phyloP scores from a whole-genome alignment of 2,329 filamentous ascomycete genomes.

The Thelonectria discophora region DNA sequence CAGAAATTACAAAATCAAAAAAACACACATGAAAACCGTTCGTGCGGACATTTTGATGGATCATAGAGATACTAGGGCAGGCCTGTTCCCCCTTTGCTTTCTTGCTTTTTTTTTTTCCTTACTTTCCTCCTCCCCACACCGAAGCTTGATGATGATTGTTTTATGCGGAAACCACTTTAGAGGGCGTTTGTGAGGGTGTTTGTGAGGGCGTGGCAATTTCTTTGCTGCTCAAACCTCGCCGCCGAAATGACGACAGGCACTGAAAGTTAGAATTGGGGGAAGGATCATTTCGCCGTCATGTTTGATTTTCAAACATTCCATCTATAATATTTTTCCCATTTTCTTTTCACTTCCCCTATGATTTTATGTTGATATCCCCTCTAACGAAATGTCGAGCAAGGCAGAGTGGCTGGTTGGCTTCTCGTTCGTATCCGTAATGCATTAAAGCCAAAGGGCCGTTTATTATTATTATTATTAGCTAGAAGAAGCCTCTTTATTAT shows the following conservation, averaged over 20 bases:
- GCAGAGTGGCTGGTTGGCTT: not conserved
- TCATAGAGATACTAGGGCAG: slow-evolving; percentile 21
- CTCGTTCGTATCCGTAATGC: not conserved
- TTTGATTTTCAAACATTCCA: too few species aligned
- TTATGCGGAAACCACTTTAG: slow-evolving; percentile 37
- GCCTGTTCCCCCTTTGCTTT: slow-evolving; percentile 8
- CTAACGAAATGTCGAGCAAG: not conserved
- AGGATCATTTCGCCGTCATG: slow-evolving; percentile 10
- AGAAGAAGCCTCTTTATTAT: not conserved
- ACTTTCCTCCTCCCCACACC: not conserved
- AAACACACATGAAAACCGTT: slow-evolving; percentile 10
- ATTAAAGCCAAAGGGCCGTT: too few species aligned
- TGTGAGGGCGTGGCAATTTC: slow-evolving; percentile 29
- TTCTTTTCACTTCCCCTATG: not conserved
- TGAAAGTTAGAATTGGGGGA: slow-evolving; percentile 32
- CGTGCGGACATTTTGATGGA: slow-evolving; percentile 7
- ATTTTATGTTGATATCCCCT: slow-evolving; percentile 15
- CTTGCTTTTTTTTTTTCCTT: slow-evolving; percentile 10
- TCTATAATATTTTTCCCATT: too few species aligned
- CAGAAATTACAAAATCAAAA: slow-evolving; percentile 3
- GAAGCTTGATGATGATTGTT: slow-evolving; percentile 29
- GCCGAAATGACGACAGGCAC: slow-evolving; percentile 24
- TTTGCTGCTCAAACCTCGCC: slow-evolving; percentile 11
- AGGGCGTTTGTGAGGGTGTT: too few species aligned
- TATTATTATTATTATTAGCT: too few species aligned